Percentiles rank a stretch among this genome's conserved stretches.
phyloP scores from a whole-genome alignment of 192 early-diverging fungal species.

The Coemansia sp. region DNA sequence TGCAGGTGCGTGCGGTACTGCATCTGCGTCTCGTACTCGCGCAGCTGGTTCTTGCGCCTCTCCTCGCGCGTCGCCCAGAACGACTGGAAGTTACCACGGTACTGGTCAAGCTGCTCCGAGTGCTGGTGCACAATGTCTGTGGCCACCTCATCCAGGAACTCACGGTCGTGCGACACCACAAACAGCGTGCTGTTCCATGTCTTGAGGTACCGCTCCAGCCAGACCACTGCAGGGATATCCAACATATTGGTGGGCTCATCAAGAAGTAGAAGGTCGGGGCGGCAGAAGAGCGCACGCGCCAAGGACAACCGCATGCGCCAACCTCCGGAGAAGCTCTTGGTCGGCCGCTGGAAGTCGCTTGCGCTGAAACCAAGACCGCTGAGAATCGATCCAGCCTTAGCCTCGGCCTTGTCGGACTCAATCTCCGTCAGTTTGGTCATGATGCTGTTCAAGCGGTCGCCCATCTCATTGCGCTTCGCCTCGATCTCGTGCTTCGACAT shows the following conservation, averaged over 20 bases:
- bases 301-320: conserved; percentile 99
- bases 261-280: conserved; percentile 84
- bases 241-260: conserved; percentile 94
- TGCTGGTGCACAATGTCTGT: conserved; percentile 98
- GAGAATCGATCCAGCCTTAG: conserved; percentile 91
- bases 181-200: conserved; percentile 89
- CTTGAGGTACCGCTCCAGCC: conserved; percentile 93
- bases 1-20: conserved; percentile 93
- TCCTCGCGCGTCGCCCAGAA: conserved; percentile 90
- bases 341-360: conserved; percentile 73
- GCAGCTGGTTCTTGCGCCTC: conserved; percentile 81
- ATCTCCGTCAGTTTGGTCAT: conserved; percentile 89
- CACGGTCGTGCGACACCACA: conserved; percentile 97
- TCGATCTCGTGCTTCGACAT: conserved; percentile 57
- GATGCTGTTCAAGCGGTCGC: conserved; percentile 69
- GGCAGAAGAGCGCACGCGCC: conserved; percentile 94
- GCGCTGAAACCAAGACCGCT: conserved; percentile 92
- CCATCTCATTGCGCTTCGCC: conserved; percentile 53
- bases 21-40: conserved; percentile 96
- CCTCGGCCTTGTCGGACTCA: conserved; percentile 95
- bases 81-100: conserved; percentile 90
- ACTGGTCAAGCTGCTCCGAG: conserved; percentile 88
- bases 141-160: conserved; percentile 94
- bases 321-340: conserved; percentile 96
- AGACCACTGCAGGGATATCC: conserved; percentile 96